A percentile compares a stretch with the other conserved stretches of the same genome.
Conservation (phyloP, 345 rosid genomes). For the Citrus sinensis region DNA sequence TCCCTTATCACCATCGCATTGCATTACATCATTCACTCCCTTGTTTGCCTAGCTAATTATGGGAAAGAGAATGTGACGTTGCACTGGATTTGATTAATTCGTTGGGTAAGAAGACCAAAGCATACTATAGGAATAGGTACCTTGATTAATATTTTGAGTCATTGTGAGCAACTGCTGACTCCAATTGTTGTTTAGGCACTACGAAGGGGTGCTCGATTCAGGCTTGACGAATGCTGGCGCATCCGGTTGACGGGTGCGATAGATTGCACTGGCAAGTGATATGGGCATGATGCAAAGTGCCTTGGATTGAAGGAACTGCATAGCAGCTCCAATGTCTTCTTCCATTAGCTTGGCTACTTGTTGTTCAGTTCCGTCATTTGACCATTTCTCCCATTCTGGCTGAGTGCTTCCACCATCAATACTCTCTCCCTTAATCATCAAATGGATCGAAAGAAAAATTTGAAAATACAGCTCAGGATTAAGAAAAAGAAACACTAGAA, state of each 20-base stretch:
- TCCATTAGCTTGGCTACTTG: conserved; percentile 77
- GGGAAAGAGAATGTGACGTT: conserved; percentile 4
- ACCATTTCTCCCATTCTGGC: conserved; percentile 73
- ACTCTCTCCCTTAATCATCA: conserved; percentile 43
- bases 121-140: not conserved
- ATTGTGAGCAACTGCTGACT: not conserved
- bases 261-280: conserved; percentile 65
- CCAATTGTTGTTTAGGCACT: not conserved
- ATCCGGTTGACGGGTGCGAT: conserved; percentile 43
- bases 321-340: conserved; percentile 74
- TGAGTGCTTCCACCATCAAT: conserved; percentile 41
- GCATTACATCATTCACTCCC: conserved; percentile 12
- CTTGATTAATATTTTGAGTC: not conserved
- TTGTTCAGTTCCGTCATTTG: conserved; percentile 63
- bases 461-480: not conserved
- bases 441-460: not conserved
- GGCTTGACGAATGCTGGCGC: conserved; percentile 38
- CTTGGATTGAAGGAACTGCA: conserved; percentile 82
- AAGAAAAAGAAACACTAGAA: not conserved
- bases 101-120: not conserved
- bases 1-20: conserved; percentile 21
- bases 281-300: conserved; percentile 79
- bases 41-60: conserved; percentile 17
- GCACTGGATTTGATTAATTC: conserved; percentile 1
- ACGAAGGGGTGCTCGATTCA: conserved; percentile 46